These are phyloP conservation scores for Toxicodendron radicans DNA, from an alignment of 345 rosid species.

Conservation along the genomic window DNA sequence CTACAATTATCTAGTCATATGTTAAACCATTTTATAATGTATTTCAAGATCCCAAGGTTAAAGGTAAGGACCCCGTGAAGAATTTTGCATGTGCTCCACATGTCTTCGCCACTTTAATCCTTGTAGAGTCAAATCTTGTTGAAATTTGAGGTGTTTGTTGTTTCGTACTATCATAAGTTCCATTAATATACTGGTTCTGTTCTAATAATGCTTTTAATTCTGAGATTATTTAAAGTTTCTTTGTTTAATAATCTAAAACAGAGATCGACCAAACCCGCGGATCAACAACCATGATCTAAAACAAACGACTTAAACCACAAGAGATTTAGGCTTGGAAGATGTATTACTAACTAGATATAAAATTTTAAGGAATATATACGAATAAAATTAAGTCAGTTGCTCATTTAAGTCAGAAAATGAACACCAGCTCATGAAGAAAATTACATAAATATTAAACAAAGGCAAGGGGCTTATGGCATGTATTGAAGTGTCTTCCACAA, in stretches of 20 bases:
- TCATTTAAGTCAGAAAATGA: not conserved
- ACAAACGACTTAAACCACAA: constrained; percentile 25
- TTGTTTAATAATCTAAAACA: not conserved
- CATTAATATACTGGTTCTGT: not conserved
- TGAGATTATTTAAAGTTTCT: not conserved
- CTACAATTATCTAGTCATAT: constrained; percentile 4
- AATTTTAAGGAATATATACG: not conserved
- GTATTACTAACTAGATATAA: not conserved
- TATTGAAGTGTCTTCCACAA: not conserved
- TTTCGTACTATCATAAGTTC: not conserved
- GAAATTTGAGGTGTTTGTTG: constrained; percentile 11
- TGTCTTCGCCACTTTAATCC: not conserved
- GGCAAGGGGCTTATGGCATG: too few species aligned
- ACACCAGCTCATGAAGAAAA: not conserved
- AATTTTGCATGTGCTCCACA: constrained; percentile 20
- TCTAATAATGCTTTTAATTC: not conserved
- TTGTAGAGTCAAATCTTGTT: constrained; percentile 27
- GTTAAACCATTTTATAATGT: constrained; percentile 5
- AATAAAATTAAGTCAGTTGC: not conserved
- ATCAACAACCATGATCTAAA: constrained; percentile 44
- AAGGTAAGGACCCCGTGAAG: not conserved
- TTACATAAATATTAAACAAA: not conserved
- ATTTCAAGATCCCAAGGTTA: constrained; percentile 20
- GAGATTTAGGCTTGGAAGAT: not conserved
- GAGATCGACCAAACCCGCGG: constrained; percentile 34